Conservation (phyloP, 192 early-diverging fungal species). For the Entomortierella beljakovae region DNA sequence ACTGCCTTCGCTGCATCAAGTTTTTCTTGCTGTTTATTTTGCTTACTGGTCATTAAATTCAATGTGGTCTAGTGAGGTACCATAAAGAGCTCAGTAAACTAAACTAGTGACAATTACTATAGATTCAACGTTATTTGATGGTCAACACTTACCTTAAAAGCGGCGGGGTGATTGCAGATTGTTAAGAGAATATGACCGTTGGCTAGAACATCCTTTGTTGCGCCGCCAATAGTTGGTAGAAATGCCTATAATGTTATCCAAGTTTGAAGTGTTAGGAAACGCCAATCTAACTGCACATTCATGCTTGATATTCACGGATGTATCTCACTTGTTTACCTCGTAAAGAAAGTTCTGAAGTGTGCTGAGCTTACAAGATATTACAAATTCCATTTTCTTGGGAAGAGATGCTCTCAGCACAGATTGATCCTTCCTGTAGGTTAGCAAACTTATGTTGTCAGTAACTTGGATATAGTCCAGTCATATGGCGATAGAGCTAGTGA, state of each 20-base stretch:
- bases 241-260: constrained; percentile 7
- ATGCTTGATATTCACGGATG: too few relatives aligned
- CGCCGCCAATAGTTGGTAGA: not conserved
- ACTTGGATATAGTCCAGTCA: not conserved
- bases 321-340: too few relatives aligned
- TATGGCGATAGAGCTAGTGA: not conserved
- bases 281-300: too few relatives aligned
- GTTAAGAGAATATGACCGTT: constrained; percentile 35
- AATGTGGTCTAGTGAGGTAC: not conserved
- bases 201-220: not conserved
- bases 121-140: not conserved
- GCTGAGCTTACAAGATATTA: constrained; percentile 73
- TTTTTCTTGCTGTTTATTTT: not conserved
- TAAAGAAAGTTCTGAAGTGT: constrained; percentile 69
- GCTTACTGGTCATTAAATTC: not conserved
- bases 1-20: not conserved
- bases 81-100: not conserved
- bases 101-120: not conserved
- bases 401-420: constrained; percentile 65
- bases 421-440: constrained; percentile 58
- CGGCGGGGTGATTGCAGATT: constrained; percentile 77
- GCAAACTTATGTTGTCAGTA: not conserved
- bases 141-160: constrained; percentile 43
- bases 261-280: too few relatives aligned
- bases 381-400: constrained; percentile 77